phyloP scores from a whole-genome alignment of 2,329 filamentous ascomycete genomes.

The Colletotrichum phormii region DNA sequence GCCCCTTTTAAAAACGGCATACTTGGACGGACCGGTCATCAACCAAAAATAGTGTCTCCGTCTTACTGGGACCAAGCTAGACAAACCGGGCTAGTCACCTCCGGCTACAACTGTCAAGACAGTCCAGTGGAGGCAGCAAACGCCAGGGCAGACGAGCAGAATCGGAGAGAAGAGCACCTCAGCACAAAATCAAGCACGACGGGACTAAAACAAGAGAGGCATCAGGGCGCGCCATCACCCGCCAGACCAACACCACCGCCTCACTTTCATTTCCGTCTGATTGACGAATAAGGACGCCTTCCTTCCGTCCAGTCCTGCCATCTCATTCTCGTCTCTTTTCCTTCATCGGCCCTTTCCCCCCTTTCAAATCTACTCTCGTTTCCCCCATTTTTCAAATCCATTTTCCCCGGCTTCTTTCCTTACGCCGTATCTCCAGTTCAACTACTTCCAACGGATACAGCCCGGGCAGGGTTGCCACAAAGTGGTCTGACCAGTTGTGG shows the following conservation, averaged over 20 bases:
- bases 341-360: neutral
- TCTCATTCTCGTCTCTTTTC: neutral
- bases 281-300: neutral
- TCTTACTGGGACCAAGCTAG: neutral
- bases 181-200: neutral
- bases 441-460: neutral
- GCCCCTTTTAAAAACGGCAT: slow-evolving; percentile 28
- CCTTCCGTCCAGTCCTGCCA: neutral
- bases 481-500: slow-evolving; percentile 34
- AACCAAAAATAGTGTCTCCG: neutral
- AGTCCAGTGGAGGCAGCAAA: neutral
- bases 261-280: neutral
- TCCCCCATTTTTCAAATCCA: neutral
- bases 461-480: slow-evolving; percentile 23
- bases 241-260: neutral
- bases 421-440: neutral
- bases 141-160: neutral
- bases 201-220: neutral
- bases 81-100: neutral
- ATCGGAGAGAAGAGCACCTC: neutral
- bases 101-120: neutral
- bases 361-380: neutral
- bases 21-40: slow-evolving; percentile 4
- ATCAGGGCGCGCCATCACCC: neutral
- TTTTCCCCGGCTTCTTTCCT: neutral